Conservation (phyloP, 129 eudicot species). For the Lonicera japonica region DNA sequence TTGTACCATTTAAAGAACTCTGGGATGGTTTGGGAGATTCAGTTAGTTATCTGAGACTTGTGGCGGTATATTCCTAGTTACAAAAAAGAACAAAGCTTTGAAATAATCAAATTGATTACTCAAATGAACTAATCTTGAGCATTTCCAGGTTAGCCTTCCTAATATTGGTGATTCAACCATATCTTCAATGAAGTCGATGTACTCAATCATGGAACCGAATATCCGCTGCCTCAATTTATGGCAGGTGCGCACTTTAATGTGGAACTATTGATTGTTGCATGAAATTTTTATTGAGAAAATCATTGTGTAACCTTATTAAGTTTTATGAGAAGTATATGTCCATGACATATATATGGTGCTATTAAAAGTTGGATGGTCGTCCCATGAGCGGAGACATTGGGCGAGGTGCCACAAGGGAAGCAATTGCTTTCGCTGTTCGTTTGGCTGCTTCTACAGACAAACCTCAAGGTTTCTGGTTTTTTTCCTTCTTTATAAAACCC, state of each 20-base stretch:
- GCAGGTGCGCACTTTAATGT: conserved; percentile 55
- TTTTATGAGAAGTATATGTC: not conserved
- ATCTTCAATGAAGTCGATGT: conserved; percentile 57
- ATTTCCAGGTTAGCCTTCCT: conserved; percentile 83
- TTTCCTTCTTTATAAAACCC: not conserved
- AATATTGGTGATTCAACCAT: conserved; percentile 52
- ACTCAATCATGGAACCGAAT: conserved; percentile 52
- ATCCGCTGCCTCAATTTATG: conserved; percentile 66
- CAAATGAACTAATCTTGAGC: not conserved
- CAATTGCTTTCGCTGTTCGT: conserved; percentile 62
- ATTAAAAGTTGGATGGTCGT: conserved; percentile 79
- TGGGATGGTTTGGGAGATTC: conserved; percentile 86
- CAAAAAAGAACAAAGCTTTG: not conserved
- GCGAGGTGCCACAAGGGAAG: conserved; percentile 88
- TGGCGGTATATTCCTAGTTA: conserved; percentile 66
- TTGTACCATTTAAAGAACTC: conserved; percentile 52
- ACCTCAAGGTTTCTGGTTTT: conserved; percentile 62
- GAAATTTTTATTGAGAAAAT: not conserved
- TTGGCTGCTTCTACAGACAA: conserved; percentile 53
- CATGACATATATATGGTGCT: not conserved
- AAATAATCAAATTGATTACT: not conserved
- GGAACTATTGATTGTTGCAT: not conserved
- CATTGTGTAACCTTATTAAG: not conserved
- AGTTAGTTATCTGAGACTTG: conserved; percentile 52
- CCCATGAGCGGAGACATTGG: conserved; percentile 99